These are phyloP conservation scores for Beta corolliflora DNA, from an alignment of 179 eudicot species.

Conservation along the genomic window DNA sequence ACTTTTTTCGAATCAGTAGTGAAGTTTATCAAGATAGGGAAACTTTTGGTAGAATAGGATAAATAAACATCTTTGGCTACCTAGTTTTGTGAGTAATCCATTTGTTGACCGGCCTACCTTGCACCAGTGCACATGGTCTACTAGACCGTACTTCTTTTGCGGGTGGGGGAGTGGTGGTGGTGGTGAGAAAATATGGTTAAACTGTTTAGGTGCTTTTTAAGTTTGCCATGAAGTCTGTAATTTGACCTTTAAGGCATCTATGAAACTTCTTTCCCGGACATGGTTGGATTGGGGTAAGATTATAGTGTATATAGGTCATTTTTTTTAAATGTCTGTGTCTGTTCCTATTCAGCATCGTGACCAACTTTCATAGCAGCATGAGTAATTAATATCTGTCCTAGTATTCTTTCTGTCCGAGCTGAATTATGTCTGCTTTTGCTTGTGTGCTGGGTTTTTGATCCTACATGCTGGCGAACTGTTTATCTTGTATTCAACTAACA, in stretches of 20 bases:
- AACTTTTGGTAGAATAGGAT: no score
- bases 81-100: background rate
- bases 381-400: background rate
- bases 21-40: no score
- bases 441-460: background rate
- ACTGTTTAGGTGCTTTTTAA: background rate
- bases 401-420: background rate
- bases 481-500: background rate
- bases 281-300: no score
- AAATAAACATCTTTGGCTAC: background rate
- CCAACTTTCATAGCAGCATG: background rate
- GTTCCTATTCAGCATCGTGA: background rate
- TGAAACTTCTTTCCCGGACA: background rate
- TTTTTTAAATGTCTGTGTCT: no score
- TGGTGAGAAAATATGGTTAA: background rate
- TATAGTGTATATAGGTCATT: no score
- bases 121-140: background rate
- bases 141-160: background rate
- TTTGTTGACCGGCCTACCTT: background rate
- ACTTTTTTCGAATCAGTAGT: no score
- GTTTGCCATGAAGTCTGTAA: background rate
- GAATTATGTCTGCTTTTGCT: background rate
- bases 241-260: background rate
- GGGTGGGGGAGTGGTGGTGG: background rate
- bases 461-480: background rate